Base-by-base conservation (phyloP, 306 rosid species). In the Nissolia schottii region DNA sequence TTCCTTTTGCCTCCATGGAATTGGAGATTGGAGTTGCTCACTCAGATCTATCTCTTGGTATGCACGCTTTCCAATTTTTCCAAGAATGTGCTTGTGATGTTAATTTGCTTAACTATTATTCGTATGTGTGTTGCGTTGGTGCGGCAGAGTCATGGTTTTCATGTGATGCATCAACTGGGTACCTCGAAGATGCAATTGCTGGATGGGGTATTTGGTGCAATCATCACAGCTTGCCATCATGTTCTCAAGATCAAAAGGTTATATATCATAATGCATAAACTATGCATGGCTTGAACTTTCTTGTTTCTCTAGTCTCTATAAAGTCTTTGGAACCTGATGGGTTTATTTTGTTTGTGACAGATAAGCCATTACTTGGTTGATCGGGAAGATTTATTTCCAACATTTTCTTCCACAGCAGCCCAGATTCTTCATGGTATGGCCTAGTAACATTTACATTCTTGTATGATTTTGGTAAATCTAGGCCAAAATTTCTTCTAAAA, bases 111-210 rank as follows among this genome's bases (percentile, higher is more conserved):
- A 45, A n/a, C n/a, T n/a, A n/a, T n/a, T n/a, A n/a, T n/a, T 70
- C 43, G 16, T 41, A 27, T 54, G 22, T 66, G 45, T 74, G 70
- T 2, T 63, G 74, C n/a, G n/a, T 53, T 65, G 69, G 3, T 75
- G 68, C 48, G 67, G 82, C 46, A 41, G 87, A 66, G 31, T 53
- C 82, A 18, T 83, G 87, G 84, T 68, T 79, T 66, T 64, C 56
- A 15, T 76, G 56, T 65, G 77, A 83, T 57, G 59, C 82, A 31
- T 76, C 84, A 6, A 71, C 66, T 66, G 84, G 87, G 34, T 83
- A 83, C 80, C 87, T 83, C 67, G 87, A 83, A 76, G 87, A 83
- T 83, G 87, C 82, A 60, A 76, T 83, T 48, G 58, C 69, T 50
- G 84, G 81, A 4, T 79, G 81, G 81, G 84, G 56, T 51, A 70